Evolutionary conservation across 1,284 basidiomycete genomes (phyloP), one percentile per base, ranked within the genome.

Genomic region (Porogramme epimiltina): DNA sequence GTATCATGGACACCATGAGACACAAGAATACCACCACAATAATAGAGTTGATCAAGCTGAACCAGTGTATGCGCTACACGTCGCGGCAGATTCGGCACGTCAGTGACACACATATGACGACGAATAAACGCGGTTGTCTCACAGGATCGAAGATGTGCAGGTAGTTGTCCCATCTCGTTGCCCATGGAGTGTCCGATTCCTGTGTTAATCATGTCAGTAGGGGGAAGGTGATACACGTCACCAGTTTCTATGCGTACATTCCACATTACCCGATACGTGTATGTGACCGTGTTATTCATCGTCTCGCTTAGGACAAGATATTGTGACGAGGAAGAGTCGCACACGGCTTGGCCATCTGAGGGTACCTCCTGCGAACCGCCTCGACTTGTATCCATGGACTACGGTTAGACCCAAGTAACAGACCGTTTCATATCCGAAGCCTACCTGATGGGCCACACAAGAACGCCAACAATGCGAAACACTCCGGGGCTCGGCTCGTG

Each of bases 151-250:
- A 86, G 47, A 90, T 85, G 58, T 89, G 87, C 13, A 96, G 79
- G 67, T 99, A 98, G 63, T 90, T 91, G 68, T 99, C 96, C 96
- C 96, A 98, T 47, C 96, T 81, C 1, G 93, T 95, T 5, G 93
- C 93, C 93, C 93, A 95, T 42, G 91, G 89, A 1, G 91, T 91
- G 53, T 84, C 79, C 25, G 92, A 95, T 81, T 88, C 79, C 86
- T 92, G 58, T 13, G 33, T 5, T 1, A 34, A 3, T 37, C 2
- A 10, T 9, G 39, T 56, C 24, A 42, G 15, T 22, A 13, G 20
- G 34, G 34, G n/a, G n/a, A n/a, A n/a, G n/a, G n/a, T n/a, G n/a
- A n/a, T n/a, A n/a, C n/a, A n/a, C n/a, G n/a, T n/a, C n/a, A n/a
- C n/a, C n/a, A n/a, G n/a, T n/a, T n/a, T n/a, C n/a, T n/a, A n/a